These are phyloP conservation scores for Leccinum subgranulosum DNA, from an alignment of 768 basidiomycete genomes.

Conservation along the genomic window DNA sequence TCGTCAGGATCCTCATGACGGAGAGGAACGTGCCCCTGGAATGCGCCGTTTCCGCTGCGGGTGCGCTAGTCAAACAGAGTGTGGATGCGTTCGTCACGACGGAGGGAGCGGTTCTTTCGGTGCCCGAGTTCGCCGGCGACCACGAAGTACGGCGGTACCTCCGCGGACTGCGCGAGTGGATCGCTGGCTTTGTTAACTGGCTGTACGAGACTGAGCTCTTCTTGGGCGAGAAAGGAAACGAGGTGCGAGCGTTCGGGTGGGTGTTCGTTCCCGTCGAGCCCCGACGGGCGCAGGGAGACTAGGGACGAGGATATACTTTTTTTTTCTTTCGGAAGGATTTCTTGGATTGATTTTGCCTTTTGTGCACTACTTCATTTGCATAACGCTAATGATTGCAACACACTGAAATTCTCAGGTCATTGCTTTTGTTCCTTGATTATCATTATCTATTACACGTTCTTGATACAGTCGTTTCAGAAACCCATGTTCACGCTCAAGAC, in stretches of 20 bases:
- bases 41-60: constrained; percentile 35
- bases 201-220: constrained; percentile 60
- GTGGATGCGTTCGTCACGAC: constrained; percentile 27
- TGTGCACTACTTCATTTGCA: no score
- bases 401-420: neutral
- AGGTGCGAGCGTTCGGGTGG: constrained; percentile 62
- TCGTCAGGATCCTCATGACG: constrained; percentile 48
- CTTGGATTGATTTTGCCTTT: neutral
- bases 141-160: constrained; percentile 38
- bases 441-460: neutral
- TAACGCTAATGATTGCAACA: neutral
- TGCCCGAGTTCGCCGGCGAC: constrained; percentile 12
- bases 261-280: constrained; percentile 43
- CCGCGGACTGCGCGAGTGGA: constrained; percentile 51
- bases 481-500: neutral
- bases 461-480: neutral
- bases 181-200: constrained; percentile 63
- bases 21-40: constrained; percentile 45
- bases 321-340: neutral
- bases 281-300: neutral
- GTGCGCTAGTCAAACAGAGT: constrained; percentile 26
- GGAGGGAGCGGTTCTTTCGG: constrained; percentile 20
- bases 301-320: neutral
- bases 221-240: constrained; percentile 53
- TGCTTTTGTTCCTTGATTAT: neutral